Conservation (phyloP, 495 filamentous ascomycete species). For the Hypoxylon cercidicola region DNA sequence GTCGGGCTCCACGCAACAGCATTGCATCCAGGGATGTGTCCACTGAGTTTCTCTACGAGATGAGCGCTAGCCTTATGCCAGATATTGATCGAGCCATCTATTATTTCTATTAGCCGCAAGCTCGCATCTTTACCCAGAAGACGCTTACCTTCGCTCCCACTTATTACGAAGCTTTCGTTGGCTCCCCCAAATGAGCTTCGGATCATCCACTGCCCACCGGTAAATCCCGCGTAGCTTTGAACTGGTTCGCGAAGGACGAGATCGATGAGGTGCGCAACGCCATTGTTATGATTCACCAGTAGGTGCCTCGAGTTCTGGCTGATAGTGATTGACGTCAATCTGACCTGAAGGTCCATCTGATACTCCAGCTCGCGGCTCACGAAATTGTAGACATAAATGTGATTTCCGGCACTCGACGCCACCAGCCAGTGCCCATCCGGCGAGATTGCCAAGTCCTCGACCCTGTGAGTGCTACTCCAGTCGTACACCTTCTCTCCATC, state of each 20-base stretch:
- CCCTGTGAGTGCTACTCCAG: constrained; percentile 76
- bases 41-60: constrained; percentile 78
- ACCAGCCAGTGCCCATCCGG: constrained; percentile 81
- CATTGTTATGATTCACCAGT: constrained; percentile 82
- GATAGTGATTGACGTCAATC: constrained; percentile 81
- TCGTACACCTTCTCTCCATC: constrained; percentile 64
- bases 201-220: constrained; percentile 78
- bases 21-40: constrained; percentile 82
- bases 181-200: constrained; percentile 87
- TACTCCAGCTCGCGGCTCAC: constrained; percentile 76
- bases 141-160: constrained; percentile 85
- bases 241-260: constrained; percentile 77
- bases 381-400: constrained; percentile 86
- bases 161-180: constrained; percentile 87
- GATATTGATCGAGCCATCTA: constrained; percentile 83
- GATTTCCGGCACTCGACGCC: constrained; percentile 74
- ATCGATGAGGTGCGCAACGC: constrained; percentile 79
- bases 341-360: constrained; percentile 70
- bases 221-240: constrained; percentile 76
- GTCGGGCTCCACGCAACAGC: constrained; percentile 90
- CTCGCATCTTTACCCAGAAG: neutral
- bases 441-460: constrained; percentile 86
- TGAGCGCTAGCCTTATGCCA: constrained; percentile 88
- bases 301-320: constrained; percentile 80
- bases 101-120: constrained; percentile 35